Evolutionary conservation across 345 rosid genomes (phyloP).

Genomic region (Eutrema heterophyllum): DNA sequence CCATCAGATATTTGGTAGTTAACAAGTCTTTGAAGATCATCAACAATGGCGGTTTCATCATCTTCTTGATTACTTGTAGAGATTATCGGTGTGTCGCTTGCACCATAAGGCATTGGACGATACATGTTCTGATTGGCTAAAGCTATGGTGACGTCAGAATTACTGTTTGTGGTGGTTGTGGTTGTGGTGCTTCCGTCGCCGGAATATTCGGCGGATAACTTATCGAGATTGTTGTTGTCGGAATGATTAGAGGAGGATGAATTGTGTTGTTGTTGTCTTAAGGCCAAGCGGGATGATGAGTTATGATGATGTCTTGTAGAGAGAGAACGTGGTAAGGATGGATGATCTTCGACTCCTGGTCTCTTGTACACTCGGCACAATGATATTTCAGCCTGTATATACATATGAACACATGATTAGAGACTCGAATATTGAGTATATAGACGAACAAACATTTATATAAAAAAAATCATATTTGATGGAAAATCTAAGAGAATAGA

Average conservation of each 20-base stretch:
- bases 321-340: conserved; percentile 67
- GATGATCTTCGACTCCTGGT: conserved; percentile 91
- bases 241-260: conserved; percentile 25
- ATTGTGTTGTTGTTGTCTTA: conserved; percentile 27
- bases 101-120: conserved; percentile 39
- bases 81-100: conserved; percentile 30
- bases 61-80: conserved; percentile 23
- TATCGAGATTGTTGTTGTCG: conserved; percentile 31
- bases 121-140: conserved; percentile 52
- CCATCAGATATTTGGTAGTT: conserved; percentile 49
- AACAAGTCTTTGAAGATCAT: conserved; percentile 71
- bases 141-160: conserved; percentile 60
- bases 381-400: conserved; percentile 71
- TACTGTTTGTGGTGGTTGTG: conserved; percentile 35
- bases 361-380: conserved; percentile 95
- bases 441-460: not conserved
- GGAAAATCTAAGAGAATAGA: not conserved
- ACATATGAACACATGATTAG: conserved; percentile 9
- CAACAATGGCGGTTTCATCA: conserved; percentile 36
- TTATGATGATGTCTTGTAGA: conserved; percentile 40
- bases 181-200: conserved; percentile 42
- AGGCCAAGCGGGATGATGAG: conserved; percentile 26
- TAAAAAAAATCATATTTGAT: not conserved
- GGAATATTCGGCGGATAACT: conserved; percentile 30
- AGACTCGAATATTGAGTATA: not conserved